Base-by-base conservation (phyloP, 148 eudicot species). In the Amaranthus hypochondriacus region DNA sequence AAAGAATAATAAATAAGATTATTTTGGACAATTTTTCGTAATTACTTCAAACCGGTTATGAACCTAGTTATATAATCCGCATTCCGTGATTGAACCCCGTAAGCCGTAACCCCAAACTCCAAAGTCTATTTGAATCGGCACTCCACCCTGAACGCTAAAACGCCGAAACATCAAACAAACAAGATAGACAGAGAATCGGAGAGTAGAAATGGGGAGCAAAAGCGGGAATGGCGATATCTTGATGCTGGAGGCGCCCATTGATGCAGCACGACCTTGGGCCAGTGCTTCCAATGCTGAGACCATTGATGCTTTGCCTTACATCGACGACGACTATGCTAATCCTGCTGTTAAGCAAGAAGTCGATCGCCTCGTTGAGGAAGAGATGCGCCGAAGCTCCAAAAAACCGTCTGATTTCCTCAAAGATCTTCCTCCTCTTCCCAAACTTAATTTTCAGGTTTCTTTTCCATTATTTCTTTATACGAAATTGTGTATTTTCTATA, bases 221-320 rank as follows among this genome's bases (percentile, higher is more conserved):
- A 70, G 6, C 28, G 56, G 21, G 15, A 54, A 75, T 68, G 87
- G 81, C 48, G 96, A 90, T 54, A 69, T 84, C 49, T 71, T 91
- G 2, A 87, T 93, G 97, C 89, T 91, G 15, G 98, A 89, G 74
- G 90, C 98, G 13, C 70, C 93, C 56, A 87, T 85, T 8, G 83
- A 77, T 9, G 57, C 84, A 5, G 77, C 78, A 55, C 81, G 85
- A 11, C 88, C 92, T 18, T 80, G 86, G 86, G 71, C 87, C 62
- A 84, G 85, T 65, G 78, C 88, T 15, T 80, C 85, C 15, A 79
- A 83, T 51, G 88, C 89, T 0, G 92, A 80, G 48, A 73, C 81
- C 43, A 86, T 93, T 70, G 97, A 93, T 69, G 90, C 98, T 0
- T 75, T 93, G 75, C 98, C 98, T 9, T 93, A 93, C 88, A 89